A percentile compares a stretch with the other conserved stretches of the same genome.
Conservation (phyloP, 2,329 filamentous ascomycete species). For the Fusarium dimerum region DNA sequence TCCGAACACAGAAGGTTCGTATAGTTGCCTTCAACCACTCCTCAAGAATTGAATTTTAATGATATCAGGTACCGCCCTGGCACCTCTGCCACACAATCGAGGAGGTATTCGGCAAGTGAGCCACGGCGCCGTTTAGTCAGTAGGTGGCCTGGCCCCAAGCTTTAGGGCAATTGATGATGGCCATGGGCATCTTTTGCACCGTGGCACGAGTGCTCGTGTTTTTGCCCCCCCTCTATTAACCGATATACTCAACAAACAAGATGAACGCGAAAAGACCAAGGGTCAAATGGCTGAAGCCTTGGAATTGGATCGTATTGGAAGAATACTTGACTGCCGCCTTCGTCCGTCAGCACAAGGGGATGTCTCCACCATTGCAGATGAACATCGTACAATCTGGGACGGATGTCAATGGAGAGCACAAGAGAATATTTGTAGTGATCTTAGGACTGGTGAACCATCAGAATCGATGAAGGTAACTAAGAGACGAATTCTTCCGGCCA, state of each 20-base stretch:
- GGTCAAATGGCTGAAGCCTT: conserved; percentile 77
- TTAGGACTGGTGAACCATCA: neutral
- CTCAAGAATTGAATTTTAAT: conserved; percentile 6
- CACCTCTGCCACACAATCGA: conserved; percentile 24
- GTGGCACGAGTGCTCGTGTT: conserved; percentile 72
- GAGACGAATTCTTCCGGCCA: conserved; percentile 59
- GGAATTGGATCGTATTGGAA: conserved; percentile 69
- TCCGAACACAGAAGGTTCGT: conserved; percentile 15
- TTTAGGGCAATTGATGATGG: conserved; percentile 60
- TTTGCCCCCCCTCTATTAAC: conserved; percentile 53
- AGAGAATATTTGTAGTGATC: conserved; percentile 14
- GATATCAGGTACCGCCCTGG: conserved; percentile 29
- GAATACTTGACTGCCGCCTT: conserved; percentile 60
- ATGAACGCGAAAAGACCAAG: conserved; percentile 69
- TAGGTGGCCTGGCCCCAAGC: conserved; percentile 68
- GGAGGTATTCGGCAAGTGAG: conserved; percentile 54
- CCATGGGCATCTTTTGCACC: conserved; percentile 63
- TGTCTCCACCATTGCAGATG: neutral
- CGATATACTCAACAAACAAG: conserved; percentile 45
- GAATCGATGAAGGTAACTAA: conserved; percentile 7
- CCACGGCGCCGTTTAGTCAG: conserved; percentile 71
- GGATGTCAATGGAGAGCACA: conserved; percentile 26
- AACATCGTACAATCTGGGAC: conserved; percentile 26
- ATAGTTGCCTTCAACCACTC: neutral
- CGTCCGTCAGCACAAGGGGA: conserved; percentile 4